Evolutionary conservation across 352 stramenopile genomes (phyloP).

Genomic region (Thraustochytrium striatum): DNA sequence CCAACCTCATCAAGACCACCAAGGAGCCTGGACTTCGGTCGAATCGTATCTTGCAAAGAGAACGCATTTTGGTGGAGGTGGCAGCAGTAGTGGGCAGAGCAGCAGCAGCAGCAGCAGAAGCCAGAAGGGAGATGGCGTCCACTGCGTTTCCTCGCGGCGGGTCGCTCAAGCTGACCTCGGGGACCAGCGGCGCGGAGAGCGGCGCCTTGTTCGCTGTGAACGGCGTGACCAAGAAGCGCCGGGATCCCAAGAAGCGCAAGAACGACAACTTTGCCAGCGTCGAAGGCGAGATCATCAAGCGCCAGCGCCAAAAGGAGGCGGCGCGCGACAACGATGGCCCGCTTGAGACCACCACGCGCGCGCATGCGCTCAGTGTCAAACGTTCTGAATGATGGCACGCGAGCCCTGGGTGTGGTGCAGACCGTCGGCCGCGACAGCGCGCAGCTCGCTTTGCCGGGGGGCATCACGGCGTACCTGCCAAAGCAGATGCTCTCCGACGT

Average conservation of each 20-base stretch:
- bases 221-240: background rate
- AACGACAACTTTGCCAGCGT: background rate
- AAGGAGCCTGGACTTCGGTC: no score
- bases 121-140: no score
- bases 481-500: constrained; percentile 13
- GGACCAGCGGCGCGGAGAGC: background rate
- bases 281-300: background rate
- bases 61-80: no score
- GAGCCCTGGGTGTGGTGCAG: background rate
- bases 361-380: background rate
- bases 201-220: constrained; percentile 7
- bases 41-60: no score
- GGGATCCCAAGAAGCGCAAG: background rate
- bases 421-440: background rate
- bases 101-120: no score
- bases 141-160: constrained; percentile 39
- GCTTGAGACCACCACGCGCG: background rate
- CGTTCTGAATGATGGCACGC: background rate
- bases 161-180: constrained; percentile 30
- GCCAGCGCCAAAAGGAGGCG: background rate
- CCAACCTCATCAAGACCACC: no score
- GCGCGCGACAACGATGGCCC: background rate
- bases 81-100: no score
- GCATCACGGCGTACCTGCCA: background rate
- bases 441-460: background rate